phyloP scores from a whole-genome alignment of 768 basidiomycete genomes.

The Suillus hirtellus region DNA sequence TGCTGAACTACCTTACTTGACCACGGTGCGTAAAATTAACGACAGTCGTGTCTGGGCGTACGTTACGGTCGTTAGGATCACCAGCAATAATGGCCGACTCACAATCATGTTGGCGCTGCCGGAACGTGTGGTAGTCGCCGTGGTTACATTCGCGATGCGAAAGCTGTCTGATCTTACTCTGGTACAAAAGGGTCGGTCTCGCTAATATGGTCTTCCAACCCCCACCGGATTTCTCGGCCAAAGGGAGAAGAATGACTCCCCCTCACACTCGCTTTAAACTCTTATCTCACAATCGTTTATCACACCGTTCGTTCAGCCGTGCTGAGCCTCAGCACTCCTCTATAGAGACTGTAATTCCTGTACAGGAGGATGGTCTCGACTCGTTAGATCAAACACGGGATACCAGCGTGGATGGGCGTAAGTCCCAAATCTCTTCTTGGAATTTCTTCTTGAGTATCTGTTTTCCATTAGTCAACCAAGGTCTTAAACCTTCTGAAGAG shows the following conservation, averaged over 20 bases:
- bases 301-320: not conserved
- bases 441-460: not conserved
- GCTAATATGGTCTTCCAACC: not conserved
- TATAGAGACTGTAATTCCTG: not conserved
- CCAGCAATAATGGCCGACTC: not conserved
- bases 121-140: not conserved
- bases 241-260: conserved; percentile 1
- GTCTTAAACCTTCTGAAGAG: not conserved
- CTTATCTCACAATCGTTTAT: not conserved
- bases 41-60: not conserved
- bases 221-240: not conserved
- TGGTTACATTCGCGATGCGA: not conserved
- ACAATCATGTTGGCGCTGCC: not conserved
- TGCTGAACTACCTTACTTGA: not conserved
- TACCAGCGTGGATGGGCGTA: not conserved
- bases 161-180: not conserved
- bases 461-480: not conserved
- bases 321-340: not conserved
- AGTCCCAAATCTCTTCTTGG: not conserved
- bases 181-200: not conserved
- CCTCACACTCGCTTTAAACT: not conserved
- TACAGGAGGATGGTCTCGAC: not conserved
- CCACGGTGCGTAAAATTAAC: not conserved
- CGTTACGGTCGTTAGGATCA: not conserved
- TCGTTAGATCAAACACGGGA: not conserved